A percentile compares a stretch with the other conserved stretches of the same genome.
Conservation (phyloP, 768 basidiomycete genomes). For the Lactarius quietus region DNA sequence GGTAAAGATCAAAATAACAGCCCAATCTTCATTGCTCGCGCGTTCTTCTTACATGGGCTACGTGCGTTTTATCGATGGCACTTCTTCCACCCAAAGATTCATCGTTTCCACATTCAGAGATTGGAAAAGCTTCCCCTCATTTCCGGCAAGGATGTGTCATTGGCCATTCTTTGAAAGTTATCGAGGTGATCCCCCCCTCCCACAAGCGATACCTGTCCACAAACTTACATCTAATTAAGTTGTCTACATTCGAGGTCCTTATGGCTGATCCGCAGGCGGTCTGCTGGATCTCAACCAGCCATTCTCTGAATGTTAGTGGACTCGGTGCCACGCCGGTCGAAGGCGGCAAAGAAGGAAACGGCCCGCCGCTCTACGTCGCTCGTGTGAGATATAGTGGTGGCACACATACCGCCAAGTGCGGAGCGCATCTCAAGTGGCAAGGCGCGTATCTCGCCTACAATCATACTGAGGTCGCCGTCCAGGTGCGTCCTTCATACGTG, state of each 20-base stretch:
- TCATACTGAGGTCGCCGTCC: conserved; percentile 47
- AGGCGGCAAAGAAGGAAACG: conserved; percentile 61
- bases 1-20: conserved; percentile 53
- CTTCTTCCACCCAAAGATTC: conserved; percentile 17
- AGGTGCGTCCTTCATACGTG: conserved; percentile 36
- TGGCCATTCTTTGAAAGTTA: conserved; percentile 56
- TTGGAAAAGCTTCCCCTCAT: conserved; percentile 59
- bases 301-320: too few relatives aligned
- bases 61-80: conserved; percentile 36
- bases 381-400: conserved; percentile 51
- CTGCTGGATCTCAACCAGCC: conserved; percentile 39
- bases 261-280: conserved; percentile 56
- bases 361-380: conserved; percentile 57
- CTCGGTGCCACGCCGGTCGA: conserved; percentile 57
- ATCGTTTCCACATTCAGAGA: conserved; percentile 38
- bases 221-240: conserved; percentile 35
- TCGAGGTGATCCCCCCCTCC: conserved; percentile 46
- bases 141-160: conserved; percentile 63
- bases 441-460: conserved; percentile 52
- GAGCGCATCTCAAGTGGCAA: conserved; percentile 48
- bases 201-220: background rate
- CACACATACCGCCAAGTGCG: conserved; percentile 62
- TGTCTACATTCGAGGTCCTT: conserved; percentile 66
- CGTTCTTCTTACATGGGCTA: conserved; percentile 53
- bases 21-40: conserved; percentile 56